phyloP scores from a whole-genome alignment of 1,284 basidiomycete genomes.

The Trichosporon ovoides region DNA sequence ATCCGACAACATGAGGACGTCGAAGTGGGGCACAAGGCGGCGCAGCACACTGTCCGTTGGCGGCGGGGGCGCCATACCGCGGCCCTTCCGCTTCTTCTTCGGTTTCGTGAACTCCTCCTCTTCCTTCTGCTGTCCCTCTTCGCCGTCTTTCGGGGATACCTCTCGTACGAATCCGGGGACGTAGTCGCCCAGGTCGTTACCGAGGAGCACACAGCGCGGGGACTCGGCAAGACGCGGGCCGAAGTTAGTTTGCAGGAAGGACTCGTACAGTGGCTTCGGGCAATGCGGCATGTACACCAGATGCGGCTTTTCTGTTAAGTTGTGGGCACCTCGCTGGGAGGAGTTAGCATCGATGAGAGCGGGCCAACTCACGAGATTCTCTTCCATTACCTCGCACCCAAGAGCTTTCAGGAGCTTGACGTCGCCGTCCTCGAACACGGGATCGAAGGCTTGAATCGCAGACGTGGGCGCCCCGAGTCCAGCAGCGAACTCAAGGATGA shows the following conservation, averaged over 20 bases:
- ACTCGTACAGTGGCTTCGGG: conserved; percentile 39
- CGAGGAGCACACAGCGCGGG: conserved; percentile 29
- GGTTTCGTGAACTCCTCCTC: conserved; percentile 37
- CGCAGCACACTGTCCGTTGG: conserved; percentile 33
- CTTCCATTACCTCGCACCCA: conserved; percentile 22
- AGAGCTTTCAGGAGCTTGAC: conserved; percentile 22
- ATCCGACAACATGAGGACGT: conserved; percentile 19
- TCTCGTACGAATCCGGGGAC: conserved; percentile 28
- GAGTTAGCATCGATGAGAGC: too few relatives aligned
- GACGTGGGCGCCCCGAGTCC: conserved; percentile 12
- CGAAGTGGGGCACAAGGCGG: conserved; percentile 38
- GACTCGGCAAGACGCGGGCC: conserved; percentile 12
- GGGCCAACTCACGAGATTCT: conserved; percentile 35
- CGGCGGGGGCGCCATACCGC: conserved; percentile 8
- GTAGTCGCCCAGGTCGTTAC: conserved; percentile 43
- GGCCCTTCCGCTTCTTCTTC: conserved; percentile 40
- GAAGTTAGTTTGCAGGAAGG: conserved; percentile 33
- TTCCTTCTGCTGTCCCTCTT: neutral
- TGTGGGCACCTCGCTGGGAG: conserved; percentile 27
- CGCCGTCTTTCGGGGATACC: neutral
- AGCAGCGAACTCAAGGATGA: conserved; percentile 22
- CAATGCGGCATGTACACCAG: conserved; percentile 45
- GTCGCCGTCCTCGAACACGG: conserved; percentile 38
- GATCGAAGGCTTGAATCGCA: conserved; percentile 34
- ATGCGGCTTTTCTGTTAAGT: conserved; percentile 20